Base-by-base conservation (phyloP, 345 rosid genomes). In the Eucalyptus cladocalyx region DNA sequence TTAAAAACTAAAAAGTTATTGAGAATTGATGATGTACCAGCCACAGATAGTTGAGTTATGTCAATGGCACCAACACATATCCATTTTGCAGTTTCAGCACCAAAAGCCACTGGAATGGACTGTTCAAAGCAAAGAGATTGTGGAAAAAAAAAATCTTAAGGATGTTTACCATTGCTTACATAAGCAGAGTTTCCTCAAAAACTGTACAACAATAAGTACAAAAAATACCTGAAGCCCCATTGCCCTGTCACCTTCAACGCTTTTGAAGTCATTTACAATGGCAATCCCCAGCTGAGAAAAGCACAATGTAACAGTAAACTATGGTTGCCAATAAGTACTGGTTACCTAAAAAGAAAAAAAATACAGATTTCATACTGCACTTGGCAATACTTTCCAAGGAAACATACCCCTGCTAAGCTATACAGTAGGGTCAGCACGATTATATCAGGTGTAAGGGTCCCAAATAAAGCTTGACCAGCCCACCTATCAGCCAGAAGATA, bases 401-500 rank as follows among this genome's bases (percentile, higher is more conserved):
- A 89, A 89, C 58, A 86, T 95, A 97, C 99, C 96, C 99, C 99
- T 47, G 99, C 99, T 90, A 96, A 93, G 95, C 99, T 97, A 92
- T 98, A 98, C 92, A 97, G 93, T 89, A 98, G 96, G 47, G 99
- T 98, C 62, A 97, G 98, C 90, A 98, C 98, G 65, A 97, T 92
- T 87, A 97, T 95, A 87, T 98, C 99, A 53, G 96, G 97, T 54
- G 98, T 95, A 93, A 98, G 99, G 30, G 99, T 95, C 65, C 99
- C 99, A 89, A 98, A 98, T 91, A 98, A 92, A 51, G 99, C 98
- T 94, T 98, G 99, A 49, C 99, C 99, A 19, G 99, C 99, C 99
- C 99, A 98, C 99, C 99, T 98, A 92, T 91, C 62, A 89, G 89
- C 67, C 87, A 87, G 28, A 91, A 53, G 65, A 32, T 58, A 87